Base-by-base conservation (phyloP, 2,329 filamentous ascomycete genomes). In the Fusarium lyarnte region DNA sequence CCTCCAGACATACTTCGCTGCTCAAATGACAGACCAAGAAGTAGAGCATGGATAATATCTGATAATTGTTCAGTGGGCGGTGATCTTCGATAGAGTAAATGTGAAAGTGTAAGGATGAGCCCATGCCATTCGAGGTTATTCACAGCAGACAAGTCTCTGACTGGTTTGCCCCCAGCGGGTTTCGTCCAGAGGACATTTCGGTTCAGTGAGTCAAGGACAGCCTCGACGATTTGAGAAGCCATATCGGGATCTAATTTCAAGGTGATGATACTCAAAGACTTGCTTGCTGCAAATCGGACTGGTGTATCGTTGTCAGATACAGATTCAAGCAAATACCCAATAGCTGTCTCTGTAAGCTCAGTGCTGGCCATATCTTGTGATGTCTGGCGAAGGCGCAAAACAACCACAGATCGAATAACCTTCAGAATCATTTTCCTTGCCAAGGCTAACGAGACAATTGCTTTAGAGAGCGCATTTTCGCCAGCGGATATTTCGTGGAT, bases 91-190 rank as follows among this genome's bases (percentile, higher is more conserved):
- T 97, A 98, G 3, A 98, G 85, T 3, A 97, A 84, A 80, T 98
- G 94, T 1, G 94, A 91, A 6, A 99, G 85, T 0, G 96, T 96
- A 47, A 99, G 86, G 77, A 94, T 95, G 41, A 98, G 82, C 0
- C 96, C 96, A 80, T 99, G 96, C 96, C 96, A 99, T 81, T 92
- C 91, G 31, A 95, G 86, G 21, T 93, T 88, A 79, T 97, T 91
- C 19, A 97, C 94, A 13, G 91, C 90, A 45, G 90, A 91, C 39
- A 97, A 84, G 78, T 96, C 90, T 43, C 88, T 85, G 21, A 77
- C 79, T 5, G 81, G 80, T 43, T 82, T 79, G 11, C 78, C 80
- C 1, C 77, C 77, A 3, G 79, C 80, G 70, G 82, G 83, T 38
- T 83, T 85, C 25, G 82, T 82, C 82, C 84, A 87, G n/a, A 90